phyloP scores from a whole-genome alignment of 2,329 filamentous ascomycete species.

The Coniochaeta sp. region DNA sequence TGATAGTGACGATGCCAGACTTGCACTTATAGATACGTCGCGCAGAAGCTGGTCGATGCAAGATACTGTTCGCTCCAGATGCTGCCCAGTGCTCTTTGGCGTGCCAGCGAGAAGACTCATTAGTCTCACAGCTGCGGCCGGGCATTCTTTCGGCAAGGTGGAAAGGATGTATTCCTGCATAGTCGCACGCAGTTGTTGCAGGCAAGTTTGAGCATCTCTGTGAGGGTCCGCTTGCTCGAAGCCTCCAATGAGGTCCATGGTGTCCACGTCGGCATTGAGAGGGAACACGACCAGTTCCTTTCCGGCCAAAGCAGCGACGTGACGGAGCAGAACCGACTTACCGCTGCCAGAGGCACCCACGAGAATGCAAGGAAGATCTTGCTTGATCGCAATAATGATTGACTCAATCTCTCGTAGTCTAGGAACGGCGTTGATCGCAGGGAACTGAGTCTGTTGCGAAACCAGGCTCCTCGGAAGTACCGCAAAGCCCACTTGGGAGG shows the following conservation, averaged over 20 bases:
- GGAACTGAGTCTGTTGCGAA: constrained; percentile 43
- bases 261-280: constrained; percentile 91
- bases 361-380: constrained; percentile 82
- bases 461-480: constrained; percentile 54
- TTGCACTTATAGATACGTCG: constrained; percentile 34
- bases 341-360: constrained; percentile 80
- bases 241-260: constrained; percentile 93
- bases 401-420: constrained; percentile 74
- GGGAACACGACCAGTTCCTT: constrained; percentile 74
- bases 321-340: constrained; percentile 73
- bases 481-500: constrained; percentile 76
- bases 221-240: constrained; percentile 90
- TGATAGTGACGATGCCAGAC: constrained; percentile 38
- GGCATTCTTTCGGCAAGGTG: constrained; percentile 37
- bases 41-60: constrained; percentile 31
- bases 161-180: constrained; percentile 42
- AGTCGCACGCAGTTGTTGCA: constrained; percentile 29
- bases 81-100: constrained; percentile 25
- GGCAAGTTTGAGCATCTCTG: constrained; percentile 58
- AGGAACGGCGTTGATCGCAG: constrained; percentile 39
- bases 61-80: constrained; percentile 28
- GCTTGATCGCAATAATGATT: constrained; percentile 76
- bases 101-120: constrained; percentile 40
- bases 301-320: constrained; percentile 73
- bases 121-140: constrained; percentile 39